Percentiles rank a stretch among this genome's conserved stretches.
phyloP scores from a whole-genome alignment of 306 rosid species.

The Fragaria nilgerrensis region DNA sequence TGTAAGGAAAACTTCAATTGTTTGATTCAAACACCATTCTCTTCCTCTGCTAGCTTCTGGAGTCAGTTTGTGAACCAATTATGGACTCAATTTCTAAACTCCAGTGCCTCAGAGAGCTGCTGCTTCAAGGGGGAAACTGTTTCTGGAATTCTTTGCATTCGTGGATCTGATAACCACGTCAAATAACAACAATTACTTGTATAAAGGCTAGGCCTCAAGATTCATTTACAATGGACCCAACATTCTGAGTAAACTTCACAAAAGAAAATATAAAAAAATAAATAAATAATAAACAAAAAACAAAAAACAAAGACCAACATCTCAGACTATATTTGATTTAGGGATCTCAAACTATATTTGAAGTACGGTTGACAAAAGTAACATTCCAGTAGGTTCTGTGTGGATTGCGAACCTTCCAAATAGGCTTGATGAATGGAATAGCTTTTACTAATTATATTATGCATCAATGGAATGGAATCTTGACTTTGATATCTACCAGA shows the following conservation, averaged over 20 bases:
- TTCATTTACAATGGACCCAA: not conserved
- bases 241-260: not conserved
- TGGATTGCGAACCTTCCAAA: not conserved
- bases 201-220: not conserved
- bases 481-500: not conserved
- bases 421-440: not conserved
- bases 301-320: too few relatives aligned
- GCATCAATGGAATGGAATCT: not conserved
- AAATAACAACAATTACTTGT: constrained; percentile 5
- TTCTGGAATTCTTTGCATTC: constrained; percentile 75
- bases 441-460: not conserved
- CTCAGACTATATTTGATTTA: too few relatives aligned
- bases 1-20: constrained; percentile 42
- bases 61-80: constrained; percentile 30
- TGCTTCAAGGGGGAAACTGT: constrained; percentile 61
- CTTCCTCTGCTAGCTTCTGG: constrained; percentile 40
- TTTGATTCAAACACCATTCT: constrained; percentile 26
- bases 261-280: not conserved
- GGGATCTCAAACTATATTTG: not conserved
- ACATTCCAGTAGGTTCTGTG: not conserved
- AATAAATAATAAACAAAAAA: too few relatives aligned
- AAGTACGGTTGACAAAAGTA: not conserved
- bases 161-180: constrained; percentile 44
- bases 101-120: constrained; percentile 72
- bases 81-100: constrained; percentile 44